A percentile compares a stretch with the other conserved stretches of the same genome.
Evolutionary conservation across 805 yeast genomes (phyloP).

Genomic region (Metschnikowia chrysomelidarum): DNA sequence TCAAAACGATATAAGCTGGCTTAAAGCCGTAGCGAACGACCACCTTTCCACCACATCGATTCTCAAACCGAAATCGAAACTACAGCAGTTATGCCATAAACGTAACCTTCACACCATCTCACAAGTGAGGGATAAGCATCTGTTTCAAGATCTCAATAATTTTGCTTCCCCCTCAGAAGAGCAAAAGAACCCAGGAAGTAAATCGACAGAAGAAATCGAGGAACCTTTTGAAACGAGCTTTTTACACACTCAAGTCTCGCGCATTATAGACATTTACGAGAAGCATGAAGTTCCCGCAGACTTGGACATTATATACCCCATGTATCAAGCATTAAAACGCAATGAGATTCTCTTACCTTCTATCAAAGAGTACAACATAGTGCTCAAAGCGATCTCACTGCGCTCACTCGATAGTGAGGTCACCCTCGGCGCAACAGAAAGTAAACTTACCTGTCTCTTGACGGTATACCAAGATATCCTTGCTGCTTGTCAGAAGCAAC

Average conservation of each 20-base stretch:
- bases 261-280: constrained; percentile 21
- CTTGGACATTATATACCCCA: constrained; percentile 35
- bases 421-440: constrained; percentile 45
- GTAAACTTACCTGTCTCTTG: constrained; percentile 57
- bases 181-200: no score
- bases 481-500: constrained; percentile 12
- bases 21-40: constrained; percentile 23
- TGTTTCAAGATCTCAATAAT: no score
- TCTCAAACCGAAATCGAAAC: constrained; percentile 12
- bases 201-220: constrained; percentile 3
- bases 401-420: constrained; percentile 43
- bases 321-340: constrained; percentile 41
- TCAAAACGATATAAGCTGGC: constrained; percentile 24
- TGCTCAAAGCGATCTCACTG: constrained; percentile 51
- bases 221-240: constrained; percentile 21
- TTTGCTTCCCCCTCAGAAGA: no score
- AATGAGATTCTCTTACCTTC: constrained; percentile 46
- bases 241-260: constrained; percentile 20
- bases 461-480: constrained; percentile 69
- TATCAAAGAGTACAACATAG: constrained; percentile 50
- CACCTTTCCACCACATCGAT: constrained; percentile 24
- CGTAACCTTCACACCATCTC: constrained; percentile 11
- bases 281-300: constrained; percentile 21
- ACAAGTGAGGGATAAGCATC: no score
- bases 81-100: constrained; percentile 9